Conservation (phyloP, 176 grass and related monocot species). For the Triticum timopheevii region DNA sequence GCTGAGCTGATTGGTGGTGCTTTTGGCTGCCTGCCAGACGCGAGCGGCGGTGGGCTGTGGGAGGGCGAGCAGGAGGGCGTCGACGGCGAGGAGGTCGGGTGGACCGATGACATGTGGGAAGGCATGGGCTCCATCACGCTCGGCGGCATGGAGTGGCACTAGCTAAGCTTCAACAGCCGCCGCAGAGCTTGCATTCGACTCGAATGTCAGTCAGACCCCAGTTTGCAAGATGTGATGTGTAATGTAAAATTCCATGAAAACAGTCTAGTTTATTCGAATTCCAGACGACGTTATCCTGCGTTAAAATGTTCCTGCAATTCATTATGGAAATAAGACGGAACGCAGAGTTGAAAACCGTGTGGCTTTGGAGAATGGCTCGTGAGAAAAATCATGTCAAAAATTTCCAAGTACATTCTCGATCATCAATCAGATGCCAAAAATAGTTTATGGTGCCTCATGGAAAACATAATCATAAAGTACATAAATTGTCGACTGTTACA, state of each 20-base stretch:
- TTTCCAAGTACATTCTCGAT: not conserved
- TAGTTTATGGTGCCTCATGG: not conserved
- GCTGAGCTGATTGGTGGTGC: not conserved
- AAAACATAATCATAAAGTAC: not conserved
- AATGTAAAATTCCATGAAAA: not conserved
- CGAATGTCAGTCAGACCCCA: not conserved
- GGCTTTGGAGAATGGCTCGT: not conserved
- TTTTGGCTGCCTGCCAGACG: conserved; percentile 57
- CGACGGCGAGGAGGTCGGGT: conserved; percentile 83
- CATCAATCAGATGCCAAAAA: not conserved
- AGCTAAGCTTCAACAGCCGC: not conserved
- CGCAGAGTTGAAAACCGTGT: too few species aligned
- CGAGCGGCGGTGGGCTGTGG: conserved; percentile 73
- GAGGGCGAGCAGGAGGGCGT: conserved; percentile 75
- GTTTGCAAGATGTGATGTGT: not conserved
- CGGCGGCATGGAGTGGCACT: conserved; percentile 84
- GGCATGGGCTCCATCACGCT: conserved; percentile 74
- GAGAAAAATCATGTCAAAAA: not conserved
- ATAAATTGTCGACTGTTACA: not conserved
- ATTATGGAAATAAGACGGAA: not conserved
- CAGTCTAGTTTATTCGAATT: not conserved
- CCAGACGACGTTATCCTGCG: not conserved
- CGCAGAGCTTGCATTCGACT: too few species aligned
- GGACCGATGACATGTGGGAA: conserved; percentile 82
- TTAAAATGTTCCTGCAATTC: not conserved